Conservation (phyloP, 495 filamentous ascomycete species). For the Jackrogersella multiformis region DNA sequence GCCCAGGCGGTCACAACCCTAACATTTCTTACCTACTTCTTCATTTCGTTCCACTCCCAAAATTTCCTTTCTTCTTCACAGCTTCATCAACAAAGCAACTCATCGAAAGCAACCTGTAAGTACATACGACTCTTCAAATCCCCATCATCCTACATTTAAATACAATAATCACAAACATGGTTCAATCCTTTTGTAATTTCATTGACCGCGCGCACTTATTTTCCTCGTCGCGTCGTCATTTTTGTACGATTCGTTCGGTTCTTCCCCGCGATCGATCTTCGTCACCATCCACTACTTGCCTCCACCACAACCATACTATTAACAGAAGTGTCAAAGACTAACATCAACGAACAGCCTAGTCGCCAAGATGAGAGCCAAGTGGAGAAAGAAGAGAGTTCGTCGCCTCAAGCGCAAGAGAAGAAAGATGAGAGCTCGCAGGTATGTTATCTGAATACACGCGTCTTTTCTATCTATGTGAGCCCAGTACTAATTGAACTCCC, state of each 20-base stretch:
- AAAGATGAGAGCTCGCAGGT: slow-evolving; percentile 97
- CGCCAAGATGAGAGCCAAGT: slow-evolving; percentile 96
- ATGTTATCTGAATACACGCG: slow-evolving; percentile 41
- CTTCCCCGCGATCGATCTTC: slow-evolving; percentile 32
- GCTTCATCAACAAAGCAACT: slow-evolving; percentile 42
- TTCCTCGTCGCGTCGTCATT: slow-evolving; percentile 9
- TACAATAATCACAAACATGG: neutral
- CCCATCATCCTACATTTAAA: neutral
- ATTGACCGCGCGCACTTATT: slow-evolving; percentile 6
- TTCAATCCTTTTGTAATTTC: neutral
- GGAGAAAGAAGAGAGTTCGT: slow-evolving; percentile 99
- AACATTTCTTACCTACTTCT: slow-evolving; percentile 42
- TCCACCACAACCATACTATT: slow-evolving; percentile 22
- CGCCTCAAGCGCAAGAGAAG: slow-evolving; percentile 98
- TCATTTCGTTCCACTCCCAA: slow-evolving; percentile 40
- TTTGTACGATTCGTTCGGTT: neutral
- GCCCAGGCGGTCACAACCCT: slow-evolving; percentile 49
- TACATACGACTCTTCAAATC: slow-evolving; percentile 4
- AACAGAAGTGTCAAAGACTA: slow-evolving; percentile 11
- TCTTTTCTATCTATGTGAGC: slow-evolving; percentile 1
- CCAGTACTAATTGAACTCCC: slow-evolving; percentile 35
- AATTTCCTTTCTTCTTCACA: slow-evolving; percentile 34
- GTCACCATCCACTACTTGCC: slow-evolving; percentile 18
- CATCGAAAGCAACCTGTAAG: slow-evolving; percentile 42
- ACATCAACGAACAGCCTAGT: slow-evolving; percentile 41